These are phyloP conservation scores for Cardamine chenopodiifolia DNA, from an alignment of 345 rosid species.

Conservation along the genomic window DNA sequence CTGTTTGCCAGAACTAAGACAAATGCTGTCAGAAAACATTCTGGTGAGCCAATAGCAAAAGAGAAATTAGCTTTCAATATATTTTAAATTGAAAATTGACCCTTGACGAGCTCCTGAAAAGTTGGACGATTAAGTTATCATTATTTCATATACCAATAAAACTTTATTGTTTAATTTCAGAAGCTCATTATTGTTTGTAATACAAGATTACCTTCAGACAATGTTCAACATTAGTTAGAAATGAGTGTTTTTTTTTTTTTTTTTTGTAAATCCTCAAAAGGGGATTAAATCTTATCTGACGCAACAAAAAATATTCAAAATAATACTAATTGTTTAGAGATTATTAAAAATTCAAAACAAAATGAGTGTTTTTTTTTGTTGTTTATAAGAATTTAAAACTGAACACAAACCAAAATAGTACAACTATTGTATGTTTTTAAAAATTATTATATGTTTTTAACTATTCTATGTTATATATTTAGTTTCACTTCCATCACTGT, in stretches of 20 bases:
- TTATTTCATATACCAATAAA: constrained; percentile 18
- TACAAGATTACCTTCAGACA: constrained; percentile 17
- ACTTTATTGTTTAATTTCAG: too few species aligned
- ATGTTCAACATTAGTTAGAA: constrained; percentile 3
- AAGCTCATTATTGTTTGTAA: constrained; percentile 9
- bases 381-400: background rate
- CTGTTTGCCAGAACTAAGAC: constrained; percentile 31
- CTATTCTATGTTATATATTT: background rate
- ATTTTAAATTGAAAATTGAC: constrained; percentile 16
- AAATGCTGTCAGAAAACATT: constrained; percentile 25
- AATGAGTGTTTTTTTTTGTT: too few species aligned
- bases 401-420: background rate
- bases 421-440: too few species aligned
- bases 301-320: background rate
- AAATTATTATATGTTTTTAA: too few species aligned
- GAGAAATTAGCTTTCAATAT: constrained; percentile 25
- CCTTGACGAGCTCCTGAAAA: constrained; percentile 37
- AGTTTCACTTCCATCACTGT: constrained; percentile 3
- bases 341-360: too few species aligned
- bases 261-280: background rate
- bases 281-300: background rate
- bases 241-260: background rate
- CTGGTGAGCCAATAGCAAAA: constrained; percentile 23
- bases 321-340: background rate
- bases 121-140: constrained; percentile 38